Percentiles rank a stretch among this genome's conserved stretches.
These are phyloP conservation scores for Psilocybe sp. DNA, from an alignment of 768 basidiomycete species.

Conservation along the genomic window DNA sequence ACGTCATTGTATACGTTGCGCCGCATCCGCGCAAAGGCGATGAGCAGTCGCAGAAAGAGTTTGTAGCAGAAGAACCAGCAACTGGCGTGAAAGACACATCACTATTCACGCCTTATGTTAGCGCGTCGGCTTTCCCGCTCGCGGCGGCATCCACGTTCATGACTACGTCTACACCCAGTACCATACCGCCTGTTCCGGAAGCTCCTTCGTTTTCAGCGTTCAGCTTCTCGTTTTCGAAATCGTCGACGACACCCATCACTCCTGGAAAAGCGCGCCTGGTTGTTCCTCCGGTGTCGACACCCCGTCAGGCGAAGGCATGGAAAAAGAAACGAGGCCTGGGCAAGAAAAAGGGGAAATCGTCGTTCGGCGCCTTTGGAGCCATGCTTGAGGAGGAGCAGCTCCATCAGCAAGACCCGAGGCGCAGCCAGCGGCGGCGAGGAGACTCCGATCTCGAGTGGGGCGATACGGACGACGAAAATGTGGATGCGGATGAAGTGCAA, in stretches of 20 bases:
- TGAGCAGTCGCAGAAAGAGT: constrained; percentile 1
- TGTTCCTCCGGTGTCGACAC: constrained; percentile 22
- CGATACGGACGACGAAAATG: constrained; percentile 34
- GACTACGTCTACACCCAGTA: neutral
- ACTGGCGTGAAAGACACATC: constrained; percentile 12
- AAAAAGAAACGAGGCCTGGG: constrained; percentile 15
- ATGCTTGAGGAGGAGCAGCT: constrained; percentile 52
- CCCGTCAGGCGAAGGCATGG: constrained; percentile 25
- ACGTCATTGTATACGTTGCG: constrained; percentile 75
- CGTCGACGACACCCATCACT: constrained; percentile 3
- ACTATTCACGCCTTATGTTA: constrained; percentile 20
- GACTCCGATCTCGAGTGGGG: constrained; percentile 76
- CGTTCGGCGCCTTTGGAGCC: constrained; percentile 53
- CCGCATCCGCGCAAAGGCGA: constrained; percentile 54
- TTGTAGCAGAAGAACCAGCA: neutral
- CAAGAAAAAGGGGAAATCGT: constrained; percentile 17
- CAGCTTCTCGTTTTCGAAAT: constrained; percentile 25
- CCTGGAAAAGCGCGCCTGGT: constrained; percentile 12
- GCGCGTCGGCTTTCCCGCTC: constrained; percentile 11
- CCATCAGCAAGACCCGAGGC: constrained; percentile 36
- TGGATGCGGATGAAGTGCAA: constrained; percentile 17
- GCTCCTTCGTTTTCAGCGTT: constrained; percentile 23
- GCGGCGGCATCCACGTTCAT: constrained; percentile 7
- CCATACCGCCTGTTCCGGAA: neutral
- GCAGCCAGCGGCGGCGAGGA: constrained; percentile 51